These are phyloP conservation scores for Claviceps humidiphila DNA, from an alignment of 2,329 filamentous ascomycete species.

Conservation along the genomic window DNA sequence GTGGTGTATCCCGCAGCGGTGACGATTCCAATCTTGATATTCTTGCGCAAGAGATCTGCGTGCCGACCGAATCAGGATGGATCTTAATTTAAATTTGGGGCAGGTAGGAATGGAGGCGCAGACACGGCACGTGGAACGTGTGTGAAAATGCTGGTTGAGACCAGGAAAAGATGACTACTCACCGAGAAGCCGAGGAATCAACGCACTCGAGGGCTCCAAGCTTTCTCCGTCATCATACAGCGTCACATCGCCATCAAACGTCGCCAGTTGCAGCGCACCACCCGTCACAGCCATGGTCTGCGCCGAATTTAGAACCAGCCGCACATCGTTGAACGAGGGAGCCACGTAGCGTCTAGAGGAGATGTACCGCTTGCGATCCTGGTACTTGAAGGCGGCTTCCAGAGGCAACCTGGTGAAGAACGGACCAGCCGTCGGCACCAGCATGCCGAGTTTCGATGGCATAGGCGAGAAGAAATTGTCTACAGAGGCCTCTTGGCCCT, in stretches of 20 bases:
- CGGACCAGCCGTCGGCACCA: conserved; percentile 81
- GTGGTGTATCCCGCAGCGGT: conserved; percentile 93
- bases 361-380: conserved; percentile 76
- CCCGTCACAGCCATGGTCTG: conserved; percentile 85
- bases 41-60: conserved; percentile 56
- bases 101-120: not conserved
- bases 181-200: conserved; percentile 53
- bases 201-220: conserved; percentile 60
- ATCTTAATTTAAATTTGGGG: not conserved
- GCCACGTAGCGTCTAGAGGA: conserved; percentile 86
- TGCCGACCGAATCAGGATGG: not conserved
- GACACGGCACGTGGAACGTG: too few species aligned
- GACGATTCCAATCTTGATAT: conserved; percentile 84
- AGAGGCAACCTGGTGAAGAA: conserved; percentile 86
- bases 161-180: conserved; percentile 5
- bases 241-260: conserved; percentile 96
- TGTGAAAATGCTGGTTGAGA: too few species aligned
- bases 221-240: conserved; percentile 83
- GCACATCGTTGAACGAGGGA: conserved; percentile 93
- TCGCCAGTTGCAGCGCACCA: conserved; percentile 68
- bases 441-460: conserved; percentile 80
- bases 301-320: conserved; percentile 84
- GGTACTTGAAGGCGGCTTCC: conserved; percentile 81
- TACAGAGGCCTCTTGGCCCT: not conserved
- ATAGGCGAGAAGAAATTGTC: conserved; percentile 20